Conservation (phyloP, 176 grass and related monocot species). For the Oryza longistaminata region DNA sequence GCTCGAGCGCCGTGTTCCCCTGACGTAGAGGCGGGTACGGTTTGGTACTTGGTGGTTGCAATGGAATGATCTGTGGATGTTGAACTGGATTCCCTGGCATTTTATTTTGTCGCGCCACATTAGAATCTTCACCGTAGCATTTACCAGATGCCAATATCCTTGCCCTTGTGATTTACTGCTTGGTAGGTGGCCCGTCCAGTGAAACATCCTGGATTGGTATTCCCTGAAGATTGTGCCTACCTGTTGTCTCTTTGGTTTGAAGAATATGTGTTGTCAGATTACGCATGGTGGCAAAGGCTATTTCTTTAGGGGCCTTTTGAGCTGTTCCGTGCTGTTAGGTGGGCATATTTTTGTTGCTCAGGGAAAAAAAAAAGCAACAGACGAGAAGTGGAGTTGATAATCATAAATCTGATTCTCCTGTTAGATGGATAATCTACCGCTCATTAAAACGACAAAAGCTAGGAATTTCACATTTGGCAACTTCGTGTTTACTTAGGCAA, state of each 20-base stretch:
- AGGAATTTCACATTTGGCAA: neutral
- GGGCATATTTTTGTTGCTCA: neutral
- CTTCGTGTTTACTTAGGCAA: neutral
- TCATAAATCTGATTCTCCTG: neutral
- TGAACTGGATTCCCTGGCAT: neutral
- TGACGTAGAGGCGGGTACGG: neutral
- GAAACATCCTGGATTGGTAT: conserved; percentile 19
- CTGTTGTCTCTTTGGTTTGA: conserved; percentile 17
- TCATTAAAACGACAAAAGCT: neutral
- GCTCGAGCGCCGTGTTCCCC: neutral
- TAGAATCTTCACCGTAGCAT: neutral
- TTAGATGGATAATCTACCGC: neutral
- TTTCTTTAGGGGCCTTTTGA: neutral
- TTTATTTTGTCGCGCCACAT: neutral
- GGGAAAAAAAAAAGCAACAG: neutral
- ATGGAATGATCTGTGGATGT: neutral
- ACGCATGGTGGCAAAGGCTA: neutral
- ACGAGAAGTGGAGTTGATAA: neutral
- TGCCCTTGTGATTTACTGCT: conserved; percentile 1
- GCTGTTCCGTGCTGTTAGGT: neutral
- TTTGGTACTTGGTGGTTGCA: neutral
- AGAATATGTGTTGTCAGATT: conserved; percentile 18
- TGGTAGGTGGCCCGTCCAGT: neutral
- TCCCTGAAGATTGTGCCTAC: conserved; percentile 6
- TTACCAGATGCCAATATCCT: neutral